Percentiles rank a stretch among this genome's conserved stretches.
Conservation (phyloP, 2,329 filamentous ascomycete species). For the Colletotrichum tropicale region DNA sequence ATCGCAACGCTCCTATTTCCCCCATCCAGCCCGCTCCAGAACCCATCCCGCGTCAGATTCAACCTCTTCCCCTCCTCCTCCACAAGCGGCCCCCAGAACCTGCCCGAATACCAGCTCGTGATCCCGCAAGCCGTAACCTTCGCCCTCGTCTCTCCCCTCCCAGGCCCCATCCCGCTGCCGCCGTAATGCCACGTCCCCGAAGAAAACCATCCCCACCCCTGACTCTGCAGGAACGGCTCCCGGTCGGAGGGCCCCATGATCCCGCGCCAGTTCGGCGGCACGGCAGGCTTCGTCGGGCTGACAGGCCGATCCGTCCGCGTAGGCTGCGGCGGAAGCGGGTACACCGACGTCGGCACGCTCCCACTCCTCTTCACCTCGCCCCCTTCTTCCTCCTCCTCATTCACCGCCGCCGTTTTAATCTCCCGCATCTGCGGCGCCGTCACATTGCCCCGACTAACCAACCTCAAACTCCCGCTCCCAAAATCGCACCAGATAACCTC, state of each 20-base stretch:
- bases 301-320: constrained; percentile 37
- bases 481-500: constrained; percentile 60
- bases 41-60: constrained; percentile 45
- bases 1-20: constrained; percentile 32
- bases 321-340: constrained; percentile 39
- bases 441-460: constrained; percentile 47
- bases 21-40: constrained; percentile 35
- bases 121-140: constrained; percentile 45
- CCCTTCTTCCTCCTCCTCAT: not conserved
- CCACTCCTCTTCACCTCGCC: not conserved
- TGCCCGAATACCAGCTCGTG: constrained; percentile 48
- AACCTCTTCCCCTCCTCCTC: constrained; percentile 39
- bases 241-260: constrained; percentile 18
- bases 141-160: constrained; percentile 45
- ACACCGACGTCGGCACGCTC: constrained; percentile 29
- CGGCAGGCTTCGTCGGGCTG: constrained; percentile 35
- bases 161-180: constrained; percentile 37
- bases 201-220: constrained; percentile 49
- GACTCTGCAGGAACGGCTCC: constrained; percentile 44
- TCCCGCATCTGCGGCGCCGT: constrained; percentile 43
- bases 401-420: not conserved
- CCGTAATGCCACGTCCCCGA: constrained; percentile 49
- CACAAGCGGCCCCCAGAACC: constrained; percentile 24
- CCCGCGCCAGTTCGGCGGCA: constrained; percentile 40
- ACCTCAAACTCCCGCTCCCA: constrained; percentile 42